Evolutionary conservation across 2,329 filamentous ascomycete genomes (phyloP), one percentile per base, ranked within the genome.

Genomic region (Juglanconis juglandina): DNA sequence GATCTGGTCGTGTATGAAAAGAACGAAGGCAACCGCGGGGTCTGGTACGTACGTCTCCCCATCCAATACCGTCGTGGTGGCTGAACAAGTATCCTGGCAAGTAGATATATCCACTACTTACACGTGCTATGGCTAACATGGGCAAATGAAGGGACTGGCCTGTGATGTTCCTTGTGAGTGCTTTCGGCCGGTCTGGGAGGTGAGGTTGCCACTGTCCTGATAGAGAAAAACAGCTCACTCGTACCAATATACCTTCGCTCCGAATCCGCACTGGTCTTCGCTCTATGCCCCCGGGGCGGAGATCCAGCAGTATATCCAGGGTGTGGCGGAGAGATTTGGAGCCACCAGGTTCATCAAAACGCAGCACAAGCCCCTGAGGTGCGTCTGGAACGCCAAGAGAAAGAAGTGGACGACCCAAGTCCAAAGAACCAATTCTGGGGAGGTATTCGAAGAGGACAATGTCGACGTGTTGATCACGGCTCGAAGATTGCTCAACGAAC

Each of bases 171-270:
- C 73, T 4, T 73, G 72, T 74, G 66, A 65, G 72, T 66, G n/a
- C 11, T 3, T 42, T 33, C 5, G 11, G 39, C n/a, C 9, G 11
- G 13, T 30, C 9, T 41, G 6, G 13, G 10, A 2, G 4, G 11
- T 14, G n/a, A 11, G 37, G n/a, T 17, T 34, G 37, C 24, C 34
- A 11, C 11, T 8, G 24, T 33, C 8, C 49, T 44, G 30, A 56
- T 24, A 24, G 24, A 13, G 39, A 42, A 3, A 64, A 47, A 64
- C 65, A 70, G 74, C 79, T 6, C 81, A 84, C 63, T 82, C 81
- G 7, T 85, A 85, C 66, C 81, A 82, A 62, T 84, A 82, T 66
- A 76, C 80, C 0, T 84, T 81, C 68, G 79, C 81, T 33, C 81
- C 82, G 0, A 85, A 85, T 58, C 78, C 81, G 3, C 67, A 80